Evolutionary conservation across 2,329 filamentous ascomycete species (phyloP).

Genomic region (Cercospora citrullina): DNA sequence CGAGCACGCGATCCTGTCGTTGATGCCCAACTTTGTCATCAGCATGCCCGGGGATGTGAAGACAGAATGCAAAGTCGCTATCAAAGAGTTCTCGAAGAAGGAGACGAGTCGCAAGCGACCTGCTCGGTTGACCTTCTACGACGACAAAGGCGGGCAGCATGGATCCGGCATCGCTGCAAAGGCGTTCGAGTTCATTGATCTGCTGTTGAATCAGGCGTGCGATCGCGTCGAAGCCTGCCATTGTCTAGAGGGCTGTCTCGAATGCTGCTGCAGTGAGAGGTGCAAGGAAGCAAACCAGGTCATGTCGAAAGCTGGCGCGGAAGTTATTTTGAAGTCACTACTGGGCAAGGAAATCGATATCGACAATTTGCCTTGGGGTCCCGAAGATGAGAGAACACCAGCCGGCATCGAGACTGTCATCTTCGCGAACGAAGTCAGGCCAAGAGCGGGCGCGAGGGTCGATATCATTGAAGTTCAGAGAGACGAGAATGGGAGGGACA

Average conservation of each 20-base stretch:
- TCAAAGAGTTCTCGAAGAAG: slow-evolving; percentile 79
- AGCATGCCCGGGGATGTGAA: slow-evolving; percentile 87
- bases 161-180: slow-evolving; percentile 88
- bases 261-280: slow-evolving; percentile 82
- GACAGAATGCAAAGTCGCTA: slow-evolving; percentile 86
- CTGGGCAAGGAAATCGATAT: slow-evolving; percentile 77
- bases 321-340: slow-evolving; percentile 75
- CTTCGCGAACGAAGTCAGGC: slow-evolving; percentile 65
- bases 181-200: slow-evolving; percentile 88
- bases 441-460: slow-evolving; percentile 43
- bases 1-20: slow-evolving; percentile 82
- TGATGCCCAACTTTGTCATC: slow-evolving; percentile 89
- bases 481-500: slow-evolving; percentile 34
- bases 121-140: slow-evolving; percentile 88
- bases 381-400: slow-evolving; percentile 66
- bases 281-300: slow-evolving; percentile 88
- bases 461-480: slow-evolving; percentile 46
- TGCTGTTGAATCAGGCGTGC: slow-evolving; percentile 73
- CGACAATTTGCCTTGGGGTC: slow-evolving; percentile 81
- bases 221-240: slow-evolving; percentile 72
- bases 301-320: slow-evolving; percentile 87
- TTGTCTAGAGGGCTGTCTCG: slow-evolving; percentile 79
- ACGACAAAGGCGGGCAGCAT: slow-evolving; percentile 81
- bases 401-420: slow-evolving; percentile 81
- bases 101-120: slow-evolving; percentile 76